Evolutionary conservation across 1,284 basidiomycete genomes (phyloP), one percentile per base, ranked within the genome.

Genomic region (Tylopilus sp.): DNA sequence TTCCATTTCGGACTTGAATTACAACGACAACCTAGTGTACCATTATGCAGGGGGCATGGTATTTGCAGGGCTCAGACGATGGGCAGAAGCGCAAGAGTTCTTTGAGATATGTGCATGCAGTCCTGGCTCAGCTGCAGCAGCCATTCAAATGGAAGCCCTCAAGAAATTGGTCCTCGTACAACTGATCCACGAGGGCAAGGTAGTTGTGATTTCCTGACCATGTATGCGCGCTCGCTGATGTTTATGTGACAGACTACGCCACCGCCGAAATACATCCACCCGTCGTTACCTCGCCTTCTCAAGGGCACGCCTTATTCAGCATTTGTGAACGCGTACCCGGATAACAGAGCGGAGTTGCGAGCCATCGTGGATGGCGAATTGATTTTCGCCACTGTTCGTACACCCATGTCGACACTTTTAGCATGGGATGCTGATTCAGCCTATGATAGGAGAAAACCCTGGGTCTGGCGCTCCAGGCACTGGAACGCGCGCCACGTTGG

Each of bases 161-260:
- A 96, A 96, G 83, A 95, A 95, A 79, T 80, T 94, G 51, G 79
- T 87, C 12, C 82, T 96, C 8, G 85, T 94, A 10, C 93, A 95
- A 72, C 79, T 96, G 33, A 91, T 96, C 58, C 80, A 86, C 19
- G 84, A 89, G 65, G 95, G 94, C 47, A 88, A 89, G 81, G 90
- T 91, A 39, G 39, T 81, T 64, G 2, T 61, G 54, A 2, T 9
- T 4, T n/a, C 49, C 49, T 47, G 6, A 16, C 4, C 18, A 36
- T 12, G 2, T 22, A 19, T 9, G 32, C 8, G 26, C 7, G 4
- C 47, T 32, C 6, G 8, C 63, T 69, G 55, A 77, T 15, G 53
- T n/a, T 26, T 3, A n/a, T 13, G 55, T 22, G 55, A 60, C 67
- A 92, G 88, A 83, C 83, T 1, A 77, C 83, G 1, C 78, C 84